phyloP scores from a whole-genome alignment of 768 basidiomycete genomes.

The Inosperma sp. region DNA sequence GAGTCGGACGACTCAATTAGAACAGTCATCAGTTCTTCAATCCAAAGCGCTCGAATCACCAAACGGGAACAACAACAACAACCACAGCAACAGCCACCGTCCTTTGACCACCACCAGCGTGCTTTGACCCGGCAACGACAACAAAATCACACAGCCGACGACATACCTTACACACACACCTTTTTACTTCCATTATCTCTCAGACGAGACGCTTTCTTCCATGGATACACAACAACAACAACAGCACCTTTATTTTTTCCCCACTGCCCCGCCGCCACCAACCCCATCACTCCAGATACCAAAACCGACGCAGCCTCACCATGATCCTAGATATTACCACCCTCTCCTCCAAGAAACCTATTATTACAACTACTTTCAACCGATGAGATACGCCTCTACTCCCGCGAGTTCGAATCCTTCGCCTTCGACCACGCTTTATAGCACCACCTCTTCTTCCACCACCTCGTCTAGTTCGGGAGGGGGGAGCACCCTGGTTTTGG shows the following conservation, averaged over 20 bases:
- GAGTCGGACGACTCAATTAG: conserved; percentile 11
- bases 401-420: conserved; percentile 13
- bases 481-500: not conserved
- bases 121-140: too few species aligned
- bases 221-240: conserved; percentile 1
- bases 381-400: conserved; percentile 1
- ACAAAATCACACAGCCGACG: too few species aligned
- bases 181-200: too few species aligned
- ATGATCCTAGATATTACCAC: conserved; percentile 10
- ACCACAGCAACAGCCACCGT: too few species aligned
- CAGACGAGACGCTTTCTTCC: not conserved
- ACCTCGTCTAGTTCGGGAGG: conserved; percentile 5
- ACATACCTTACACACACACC: too few species aligned
- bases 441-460: not conserved
- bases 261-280: not conserved
- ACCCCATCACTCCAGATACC: conserved; percentile 11
- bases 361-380: not conserved
- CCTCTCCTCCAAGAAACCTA: not conserved
- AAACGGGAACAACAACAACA: too few species aligned
- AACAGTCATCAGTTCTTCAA: not conserved
- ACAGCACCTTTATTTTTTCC: not conserved
- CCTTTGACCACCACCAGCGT: too few species aligned
- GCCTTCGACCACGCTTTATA: conserved; percentile 14
- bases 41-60: too few species aligned
- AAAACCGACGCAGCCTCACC: conserved; percentile 11